Conservation (phyloP, 768 basidiomycete species). For the Fibroporia radiculosa region DNA sequence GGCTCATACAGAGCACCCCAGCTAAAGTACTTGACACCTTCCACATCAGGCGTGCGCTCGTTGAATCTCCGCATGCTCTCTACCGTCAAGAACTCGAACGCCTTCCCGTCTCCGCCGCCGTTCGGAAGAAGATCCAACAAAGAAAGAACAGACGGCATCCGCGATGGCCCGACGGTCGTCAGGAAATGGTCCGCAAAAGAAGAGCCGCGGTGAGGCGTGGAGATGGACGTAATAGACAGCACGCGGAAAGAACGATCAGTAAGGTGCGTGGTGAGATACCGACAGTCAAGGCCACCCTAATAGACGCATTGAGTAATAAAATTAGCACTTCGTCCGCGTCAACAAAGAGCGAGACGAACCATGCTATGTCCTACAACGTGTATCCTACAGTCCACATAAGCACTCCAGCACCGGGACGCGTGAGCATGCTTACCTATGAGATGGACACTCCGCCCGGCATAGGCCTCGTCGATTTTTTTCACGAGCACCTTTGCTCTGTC, state of each 20-base stretch:
- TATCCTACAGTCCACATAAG: slow-evolving; percentile 18
- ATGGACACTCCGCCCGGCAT: slow-evolving; percentile 80
- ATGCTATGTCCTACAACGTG: slow-evolving; percentile 57
- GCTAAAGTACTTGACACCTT: slow-evolving; percentile 81
- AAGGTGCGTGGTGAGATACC: slow-evolving; percentile 81
- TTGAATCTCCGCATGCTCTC: slow-evolving; percentile 89
- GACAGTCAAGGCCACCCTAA: slow-evolving; percentile 87
- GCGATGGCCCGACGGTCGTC: slow-evolving; percentile 53
- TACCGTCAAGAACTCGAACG: slow-evolving; percentile 82
- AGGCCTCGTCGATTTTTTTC: slow-evolving; percentile 68
- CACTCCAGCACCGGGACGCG: slow-evolving; percentile 14
- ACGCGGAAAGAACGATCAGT: slow-evolving; percentile 71
- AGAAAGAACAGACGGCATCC: slow-evolving; percentile 63
- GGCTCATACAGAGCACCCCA: slow-evolving; percentile 94
- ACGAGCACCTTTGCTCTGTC: slow-evolving; percentile 91
- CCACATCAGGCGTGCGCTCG: slow-evolving; percentile 70
- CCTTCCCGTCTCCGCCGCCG: slow-evolving; percentile 90
- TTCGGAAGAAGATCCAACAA: slow-evolving; percentile 82
- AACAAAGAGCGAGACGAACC: slow-evolving; percentile 33
- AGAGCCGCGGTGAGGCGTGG: slow-evolving; percentile 91
- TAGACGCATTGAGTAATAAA: too few species aligned
- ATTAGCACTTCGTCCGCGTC: neutral
- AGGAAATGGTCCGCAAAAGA: slow-evolving; percentile 91
- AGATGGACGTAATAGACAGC: slow-evolving; percentile 87
- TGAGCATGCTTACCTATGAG: slow-evolving; percentile 53